Evolutionary conservation across 306 rosid species (phyloP), one percentile per base, ranked within the genome.

Genomic region (Begonia fuchsioides): DNA sequence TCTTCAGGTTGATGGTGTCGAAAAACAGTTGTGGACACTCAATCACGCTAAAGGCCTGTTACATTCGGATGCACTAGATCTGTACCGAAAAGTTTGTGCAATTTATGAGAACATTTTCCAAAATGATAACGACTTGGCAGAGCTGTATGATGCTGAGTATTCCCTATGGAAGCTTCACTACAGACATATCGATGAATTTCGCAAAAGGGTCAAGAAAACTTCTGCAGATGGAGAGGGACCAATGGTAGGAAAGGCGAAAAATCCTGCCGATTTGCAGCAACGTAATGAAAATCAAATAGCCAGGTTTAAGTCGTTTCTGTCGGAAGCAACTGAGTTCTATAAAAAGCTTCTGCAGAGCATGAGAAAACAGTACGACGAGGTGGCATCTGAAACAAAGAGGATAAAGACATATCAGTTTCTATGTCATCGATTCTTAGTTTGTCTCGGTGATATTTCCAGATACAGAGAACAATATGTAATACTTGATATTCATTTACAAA

Each of bases 101-200:
- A 52, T 68, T 67, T 90, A 76, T 47, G 95, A 85, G 81, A 77
- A 66, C 56, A 60, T 62, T 61, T 62, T 90, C 41, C 57, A 77
- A 55, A 60, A 45, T 12, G 67, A 69, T 69, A 50, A 14, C 39
- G 76, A 63, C 6, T 74, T 38, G 39, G 49, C 66, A 41, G 90
- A 81, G 57, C 81, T 90, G 64, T 95, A 85, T 68, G 98, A 82
- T 68, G 66, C 73, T n/a, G 98, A 90, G 63, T 90, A 79, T 68
- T 79, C 80, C 62, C 62, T 90, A 73, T 90, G 98, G 98, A 90
- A 79, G 78, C 85, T 90, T 46, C 87, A 85, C 68, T 90, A 90
- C 63, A 90, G 85, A 85, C 92, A 75, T 47, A 85, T 90, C 1
- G 98, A 82, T 44, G 98, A 90, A 51, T 90, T 90, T 69, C 93